phyloP scores from a whole-genome alignment of 352 stramenopile species.

The Phytophthora quininea region DNA sequence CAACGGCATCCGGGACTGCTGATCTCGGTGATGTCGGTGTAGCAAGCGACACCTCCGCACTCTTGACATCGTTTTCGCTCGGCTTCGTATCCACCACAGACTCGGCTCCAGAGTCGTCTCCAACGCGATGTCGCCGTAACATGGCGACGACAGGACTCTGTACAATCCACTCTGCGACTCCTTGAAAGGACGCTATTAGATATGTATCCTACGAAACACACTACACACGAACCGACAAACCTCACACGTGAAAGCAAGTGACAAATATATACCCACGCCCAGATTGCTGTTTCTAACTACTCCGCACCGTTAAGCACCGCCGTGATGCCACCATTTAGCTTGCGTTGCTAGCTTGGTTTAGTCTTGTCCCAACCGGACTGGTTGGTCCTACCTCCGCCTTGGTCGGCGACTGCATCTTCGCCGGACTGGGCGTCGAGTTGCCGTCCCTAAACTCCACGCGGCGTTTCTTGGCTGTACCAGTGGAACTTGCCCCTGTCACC shows the following conservation, averaged over 20 bases:
- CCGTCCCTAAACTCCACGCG: slow-evolving; percentile 38
- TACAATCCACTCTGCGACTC: background rate
- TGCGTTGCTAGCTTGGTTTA: background rate
- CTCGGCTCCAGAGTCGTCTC: slow-evolving; percentile 19
- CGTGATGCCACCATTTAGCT: background rate
- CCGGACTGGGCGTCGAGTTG: slow-evolving; percentile 19
- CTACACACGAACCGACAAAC: background rate
- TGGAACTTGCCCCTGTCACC: slow-evolving; percentile 15
- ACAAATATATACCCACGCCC: slow-evolving; percentile 1
- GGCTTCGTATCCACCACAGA: slow-evolving; percentile 21
- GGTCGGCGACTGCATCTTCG: slow-evolving; percentile 28
- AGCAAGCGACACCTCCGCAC: slow-evolving; percentile 36
- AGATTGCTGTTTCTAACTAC: background rate
- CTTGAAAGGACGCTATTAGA: background rate
- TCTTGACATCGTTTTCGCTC: slow-evolving; percentile 25
- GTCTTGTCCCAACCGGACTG: background rate
- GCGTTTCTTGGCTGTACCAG: slow-evolving; percentile 34
- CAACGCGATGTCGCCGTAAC: slow-evolving; percentile 45
- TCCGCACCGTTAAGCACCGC: background rate
- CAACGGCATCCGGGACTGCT: slow-evolving; percentile 4
- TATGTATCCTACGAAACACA: background rate
- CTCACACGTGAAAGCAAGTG: background rate
- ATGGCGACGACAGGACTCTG: slow-evolving; percentile 7
- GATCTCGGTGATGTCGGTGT: slow-evolving; percentile 17
- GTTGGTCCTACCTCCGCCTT: slow-evolving; percentile 3